Evolutionary conservation across 257 asterid genomes (phyloP), one percentile per base, ranked within the genome.

Genomic region (Solanum phureja): DNA sequence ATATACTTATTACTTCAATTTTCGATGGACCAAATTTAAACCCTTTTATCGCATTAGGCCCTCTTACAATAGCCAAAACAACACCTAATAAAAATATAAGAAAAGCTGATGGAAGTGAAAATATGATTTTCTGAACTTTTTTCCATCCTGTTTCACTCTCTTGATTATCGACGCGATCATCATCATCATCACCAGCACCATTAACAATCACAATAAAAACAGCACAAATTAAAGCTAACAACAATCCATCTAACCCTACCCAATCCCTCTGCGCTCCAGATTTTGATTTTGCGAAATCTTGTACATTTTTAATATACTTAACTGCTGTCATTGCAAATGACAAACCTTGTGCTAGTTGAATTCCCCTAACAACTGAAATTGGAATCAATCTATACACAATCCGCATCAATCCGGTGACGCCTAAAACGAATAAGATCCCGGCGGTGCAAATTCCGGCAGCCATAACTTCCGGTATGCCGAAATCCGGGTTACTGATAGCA

Each of bases 371-470:
- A 34, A 95, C 93, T 16, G 98, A 73, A 11, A 95, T 29, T 3
- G 98, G 98, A 76, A 94, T 91, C 42, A 94, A 86, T 71, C 88
- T 91, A 73, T 95, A 93, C 37, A 91, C 97, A 69, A 95, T 88
- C 86, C 83, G 88, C 98, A 95, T 94, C 87, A 94, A 88, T 3
- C 96, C 95, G 2, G 98, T 90, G 1, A 86, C 90, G 19, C 98
- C 98, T 8, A 95, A 87, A 4, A 94, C 19, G 58, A 94, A 86
- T 31, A 95, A 60, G 49, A 92, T 92, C 58, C 90, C 97, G 11
- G 88, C 94, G 23, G 97, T 94, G 92, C 93, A 93, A 83, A 95
- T 94, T 31, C 98, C 98, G 14, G 98, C 94, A 8, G 98, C 96
- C 98, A 94, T 95, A 3, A 92, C 92, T 90, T 95, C 98, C 4